Base-by-base conservation (phyloP, 306 rosid genomes). In the Pueraria montana region DNA sequence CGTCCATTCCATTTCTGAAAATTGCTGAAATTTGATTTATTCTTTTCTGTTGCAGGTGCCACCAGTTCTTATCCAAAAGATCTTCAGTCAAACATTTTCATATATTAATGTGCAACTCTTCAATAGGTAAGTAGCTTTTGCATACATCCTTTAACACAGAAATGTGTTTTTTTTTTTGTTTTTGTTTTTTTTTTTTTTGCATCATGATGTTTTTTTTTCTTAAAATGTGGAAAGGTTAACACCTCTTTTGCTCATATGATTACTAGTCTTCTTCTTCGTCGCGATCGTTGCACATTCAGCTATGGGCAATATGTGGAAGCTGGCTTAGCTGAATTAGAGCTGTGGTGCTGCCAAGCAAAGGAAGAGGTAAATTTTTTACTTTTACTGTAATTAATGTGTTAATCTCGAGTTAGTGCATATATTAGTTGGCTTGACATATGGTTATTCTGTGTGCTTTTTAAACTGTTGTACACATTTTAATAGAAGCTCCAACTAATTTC, bases 251-350 rank as follows among this genome's bases (percentile, higher is more conserved):
- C 7, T 16, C 10, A 38, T 62, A 83, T 80, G 83, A 59, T 84
- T 88, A 83, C 65, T 82, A 94, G 98, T 77, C 97, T 93, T 81
- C 98, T 95, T 36, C 93, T 95, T 27, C 97, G 98, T 5, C 98
- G 97, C 0, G 98, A 93, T 88, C 93, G 98, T 84, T 95, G 98
- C 88, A 95, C 98, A 81, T 95, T 95, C 86, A 95, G 95, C 90
- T 91, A 95, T 46, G 98, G 97, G 69, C 98, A 95, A 81, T 95
- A 87, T 73, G 98, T 95, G 62, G 93, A 95, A 87, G 84, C 98
- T 71, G 98, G 98, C 86, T 88, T 95, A 83, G 98, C 97, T 6
- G 98, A 95, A 87, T 81, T 95, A 89, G 98, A 95, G 86, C 82
- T 89, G 43, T 94, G 98, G 98, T 91, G 95, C 81, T 89, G 94